Conservation (phyloP, 768 basidiomycete genomes). For the Amanita exitialis region DNA sequence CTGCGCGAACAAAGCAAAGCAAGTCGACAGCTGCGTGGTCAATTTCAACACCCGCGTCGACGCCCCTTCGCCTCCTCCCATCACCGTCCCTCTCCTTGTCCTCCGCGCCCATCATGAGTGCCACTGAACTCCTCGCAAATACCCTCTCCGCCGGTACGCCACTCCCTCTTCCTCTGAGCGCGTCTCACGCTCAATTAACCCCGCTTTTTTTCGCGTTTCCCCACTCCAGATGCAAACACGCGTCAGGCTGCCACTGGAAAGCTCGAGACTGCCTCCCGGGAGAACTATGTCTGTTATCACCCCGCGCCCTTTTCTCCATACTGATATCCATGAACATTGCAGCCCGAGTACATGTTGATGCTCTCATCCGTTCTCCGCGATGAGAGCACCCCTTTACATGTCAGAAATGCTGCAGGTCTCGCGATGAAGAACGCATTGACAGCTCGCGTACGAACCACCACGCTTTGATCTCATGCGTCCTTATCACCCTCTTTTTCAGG, state of each 20-base stretch:
- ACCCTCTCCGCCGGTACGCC: conserved; percentile 81
- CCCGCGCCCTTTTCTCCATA: conserved; percentile 12
- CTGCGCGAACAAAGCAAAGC: conserved; percentile 1
- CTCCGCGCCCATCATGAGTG: conserved; percentile 65
- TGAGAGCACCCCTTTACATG: conserved; percentile 56
- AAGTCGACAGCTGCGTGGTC: not conserved
- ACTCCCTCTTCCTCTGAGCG: conserved; percentile 16
- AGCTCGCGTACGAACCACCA: conserved; percentile 60
- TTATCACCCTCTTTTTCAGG: conserved; percentile 35
- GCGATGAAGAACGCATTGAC: conserved; percentile 93
- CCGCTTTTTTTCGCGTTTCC: conserved; percentile 13
- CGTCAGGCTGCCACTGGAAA: conserved; percentile 89
- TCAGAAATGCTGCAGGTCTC: conserved; percentile 92
- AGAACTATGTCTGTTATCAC: conserved; percentile 73
- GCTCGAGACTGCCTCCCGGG: conserved; percentile 76
- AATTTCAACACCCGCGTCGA: not conserved
- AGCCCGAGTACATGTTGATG: conserved; percentile 92
- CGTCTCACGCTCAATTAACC: conserved; percentile 17
- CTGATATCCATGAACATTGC: conserved; percentile 13
- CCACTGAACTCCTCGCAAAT: conserved; percentile 83
- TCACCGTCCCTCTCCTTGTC: conserved; percentile 5
- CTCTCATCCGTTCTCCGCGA: conserved; percentile 79
- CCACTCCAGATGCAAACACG: conserved; percentile 63
- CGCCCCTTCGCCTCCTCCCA: conserved; percentile 8
- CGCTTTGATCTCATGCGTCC: conserved; percentile 11